Conservation (phyloP, 139 green algal genomes). For the Chlamydomonas eustigma region DNA sequence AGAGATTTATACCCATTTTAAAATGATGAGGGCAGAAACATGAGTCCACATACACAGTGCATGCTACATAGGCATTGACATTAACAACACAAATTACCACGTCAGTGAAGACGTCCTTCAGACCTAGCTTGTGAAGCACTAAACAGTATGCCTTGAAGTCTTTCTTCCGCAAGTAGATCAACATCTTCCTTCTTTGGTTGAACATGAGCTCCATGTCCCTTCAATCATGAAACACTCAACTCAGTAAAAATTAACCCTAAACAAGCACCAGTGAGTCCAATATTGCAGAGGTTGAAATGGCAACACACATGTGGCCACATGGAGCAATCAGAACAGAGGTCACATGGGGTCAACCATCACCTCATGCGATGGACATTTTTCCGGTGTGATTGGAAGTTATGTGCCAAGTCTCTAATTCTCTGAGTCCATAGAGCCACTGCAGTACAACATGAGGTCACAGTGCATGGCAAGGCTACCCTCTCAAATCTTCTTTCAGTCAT, state of each 20-base stretch:
- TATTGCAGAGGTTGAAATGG: not conserved
- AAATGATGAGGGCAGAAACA: no score
- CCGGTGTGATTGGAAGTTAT: constrained; percentile 31
- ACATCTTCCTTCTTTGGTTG: constrained; percentile 43
- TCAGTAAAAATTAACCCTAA: no score
- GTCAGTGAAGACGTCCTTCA: constrained; percentile 40
- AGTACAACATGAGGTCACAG: not conserved
- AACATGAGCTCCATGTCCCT: constrained; percentile 43
- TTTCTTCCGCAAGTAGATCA: constrained; percentile 34
- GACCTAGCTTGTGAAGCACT: constrained; percentile 40
- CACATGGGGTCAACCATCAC: constrained; percentile 13
- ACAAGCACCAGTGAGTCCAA: no score
- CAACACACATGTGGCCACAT: no score
- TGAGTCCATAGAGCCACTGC: constrained; percentile 50
- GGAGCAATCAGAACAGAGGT: not conserved
- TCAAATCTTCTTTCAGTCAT: no score
- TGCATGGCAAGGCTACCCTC: no score
- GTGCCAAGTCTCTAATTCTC: constrained; percentile 32
- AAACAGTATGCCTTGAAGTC: constrained; percentile 44
- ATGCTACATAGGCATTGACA: no score
- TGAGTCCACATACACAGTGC: no score
- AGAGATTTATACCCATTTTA: no score
- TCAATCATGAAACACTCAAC: not conserved
- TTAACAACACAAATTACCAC: constrained; percentile 27
- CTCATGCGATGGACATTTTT: constrained; percentile 38